Base-by-base conservation (phyloP, 2,329 filamentous ascomycete species). In the Ceratocystis colombiana region DNA sequence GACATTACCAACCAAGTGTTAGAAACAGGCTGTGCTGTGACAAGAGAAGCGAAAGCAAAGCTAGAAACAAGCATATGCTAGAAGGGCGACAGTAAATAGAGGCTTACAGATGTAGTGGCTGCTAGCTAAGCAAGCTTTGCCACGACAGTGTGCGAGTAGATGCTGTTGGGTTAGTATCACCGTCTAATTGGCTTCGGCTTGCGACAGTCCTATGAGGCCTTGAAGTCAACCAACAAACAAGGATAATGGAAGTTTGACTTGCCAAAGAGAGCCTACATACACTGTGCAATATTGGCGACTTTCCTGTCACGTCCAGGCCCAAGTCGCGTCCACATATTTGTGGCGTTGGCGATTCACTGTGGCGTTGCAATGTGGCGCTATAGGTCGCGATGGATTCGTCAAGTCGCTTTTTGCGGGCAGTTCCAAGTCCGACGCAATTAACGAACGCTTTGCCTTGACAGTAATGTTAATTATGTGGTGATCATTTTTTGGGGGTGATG, bases 381-480 rank as follows among this genome's bases (percentile, higher is more conserved):
- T 61, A 63, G 15, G 48, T 57, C 48, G 61, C 48, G 65, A 63
- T 63, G 48, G 45, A 63, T 59, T 30, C 53, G 53, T 30, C 28
- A 20, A n/a, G 46, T 48, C 17, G 46, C 46, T 22, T 55, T 28
- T 55, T 55, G 50, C 50, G 28, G 50, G 50, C 50, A 30, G 22
- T 15, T 12, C 53, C 53, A 57, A 57, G 53, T 57, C 53, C 22
- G 53, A 57, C 22, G 30, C 12, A 25, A 48, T 48, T 48, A 20
- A 53, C 53, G 1, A 17, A 20, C 25, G 53, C 28, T 28, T 30
- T 41, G 37, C 10, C 37, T 41, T 41, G 37, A 30, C 53, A 57
- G 53, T 6, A 28, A 28, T 28, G 50, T 20, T 48, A n/a, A 25
- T 53, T 30, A 57, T 57, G 12, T 57, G 53, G 53, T 57, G 53